Evolutionary conservation across 2,329 filamentous ascomycete species (phyloP), one percentile per base, ranked within the genome.

Genomic region (Phialocephala subalpina): DNA sequence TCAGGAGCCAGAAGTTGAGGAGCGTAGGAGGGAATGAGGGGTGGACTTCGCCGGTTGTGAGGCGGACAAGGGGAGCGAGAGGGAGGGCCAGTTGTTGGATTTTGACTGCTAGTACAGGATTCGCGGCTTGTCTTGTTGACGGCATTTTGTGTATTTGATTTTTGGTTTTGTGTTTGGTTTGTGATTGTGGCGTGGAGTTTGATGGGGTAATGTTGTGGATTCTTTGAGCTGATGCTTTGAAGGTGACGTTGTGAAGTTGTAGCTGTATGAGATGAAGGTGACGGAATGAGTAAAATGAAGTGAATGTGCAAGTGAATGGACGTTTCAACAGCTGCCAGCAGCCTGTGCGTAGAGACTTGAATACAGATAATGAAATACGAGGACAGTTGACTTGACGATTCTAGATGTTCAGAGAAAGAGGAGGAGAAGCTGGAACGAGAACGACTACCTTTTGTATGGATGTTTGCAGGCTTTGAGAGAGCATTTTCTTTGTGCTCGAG

Each of bases 1-100:
- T 93, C 42, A 94, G 84, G 36, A 93, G 87, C 84, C 90, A 92
- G 79, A 91, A 92, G 75, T 86, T 84, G 55, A 94, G 86, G 62
- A 93, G 82, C 3, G 87, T 91, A 22, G 75, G 73, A 1, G 91
- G 91, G 77, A 91, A 94, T 63, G 81, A 77, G 0, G 88, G 86
- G 73, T 92, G 90, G 2, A 90, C 79, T n/a, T 79, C 75, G 58
- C 90, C 90, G 1, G 85, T 86, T 25, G 82, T 82, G 70, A 90
- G 79, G 77, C 89, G 86, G 8, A 91, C 87, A 6, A 94, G 86
- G 0, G 91, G 90, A 0, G 86, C 84, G 27, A 94, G 86, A 25
- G 82, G 83, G 12, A 92, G 84, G 22, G 85, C 83, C 84, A 94
- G 89, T 70, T 91, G 85, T 27, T 80, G 74, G 65, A 94, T 83